Evolutionary conservation across 2,329 filamentous ascomycete species (phyloP), one percentile per base, ranked within the genome.

Genomic region (Exophiala sp.): DNA sequence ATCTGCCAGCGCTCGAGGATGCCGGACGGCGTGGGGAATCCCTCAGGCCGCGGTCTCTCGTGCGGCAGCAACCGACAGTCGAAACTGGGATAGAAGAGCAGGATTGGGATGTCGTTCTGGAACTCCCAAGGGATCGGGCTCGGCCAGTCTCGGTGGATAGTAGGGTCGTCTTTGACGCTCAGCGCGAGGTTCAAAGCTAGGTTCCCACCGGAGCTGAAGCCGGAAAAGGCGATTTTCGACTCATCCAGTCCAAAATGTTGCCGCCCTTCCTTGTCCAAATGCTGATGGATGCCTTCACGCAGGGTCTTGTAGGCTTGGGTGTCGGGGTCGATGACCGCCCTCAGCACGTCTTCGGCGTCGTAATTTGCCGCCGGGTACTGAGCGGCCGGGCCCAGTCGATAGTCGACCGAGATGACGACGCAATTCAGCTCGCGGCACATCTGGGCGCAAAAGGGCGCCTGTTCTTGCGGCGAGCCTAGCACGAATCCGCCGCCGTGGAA

Each of bases 361-460:
- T 73, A 67, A 14, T 74, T 66, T 1, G 73, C 72, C 0, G 70
- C 70, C 0, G 72, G 73, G 41, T 72, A 75, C 30, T 71, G 66
- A 48, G 71, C 65, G 48, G 72, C 66, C 1, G 73, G 73, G 2
- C 70, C 72, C 39, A 74, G 70, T 29, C 73, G 68, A 52, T 75
- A 75, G 43, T 73, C 73, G 2, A 74, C 72, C 42, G 66, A 70
- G 42, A 74, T 68, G 37, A 72, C 71, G 4, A 74, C 64, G 29
- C 55, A 58, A 34, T 55, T 55, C 9, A 73, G 64, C 55, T 71
- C 66, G 9, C 68, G 63, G 23, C 67, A 68, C 62, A 74, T 68
- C 65, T 70, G 69, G 4, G 70, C 66, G 48, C 70, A 73, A 58
- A 73, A 75, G 0, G 71, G 70, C 11, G 71, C 70, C 52, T 75